phyloP scores from a whole-genome alignment of 768 basidiomycete genomes.

The Infundibulicybe gibba region DNA sequence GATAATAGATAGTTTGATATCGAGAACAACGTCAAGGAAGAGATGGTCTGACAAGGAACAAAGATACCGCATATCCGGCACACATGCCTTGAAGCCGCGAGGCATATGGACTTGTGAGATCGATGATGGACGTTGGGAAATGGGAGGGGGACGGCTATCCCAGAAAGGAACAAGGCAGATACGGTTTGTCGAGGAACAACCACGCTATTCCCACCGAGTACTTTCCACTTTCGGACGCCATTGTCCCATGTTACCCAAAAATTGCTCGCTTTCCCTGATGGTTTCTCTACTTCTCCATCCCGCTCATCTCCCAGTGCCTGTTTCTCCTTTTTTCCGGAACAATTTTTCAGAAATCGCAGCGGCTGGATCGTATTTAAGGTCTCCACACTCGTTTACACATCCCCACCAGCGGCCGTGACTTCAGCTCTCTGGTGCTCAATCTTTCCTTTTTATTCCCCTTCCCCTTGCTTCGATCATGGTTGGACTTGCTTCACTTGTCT shows the following conservation, averaged over 20 bases:
- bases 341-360: background rate
- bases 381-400: constrained; percentile 4
- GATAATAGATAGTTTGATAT: no score
- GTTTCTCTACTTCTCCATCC: background rate
- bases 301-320: background rate
- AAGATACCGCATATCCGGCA: no score
- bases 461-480: constrained; percentile 23
- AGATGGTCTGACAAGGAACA: no score
- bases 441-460: no score
- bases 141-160: no score
- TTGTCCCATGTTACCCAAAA: constrained; percentile 17
- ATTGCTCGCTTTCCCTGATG: constrained; percentile 7
- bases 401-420: constrained; percentile 10
- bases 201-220: no score
- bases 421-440: constrained; percentile 11
- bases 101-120: no score
- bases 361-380: constrained; percentile 7
- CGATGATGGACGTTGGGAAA: no score
- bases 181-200: background rate
- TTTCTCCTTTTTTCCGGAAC: background rate
- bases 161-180: constrained; percentile 11
- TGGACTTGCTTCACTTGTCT: constrained; percentile 22
- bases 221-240: constrained; percentile 14
- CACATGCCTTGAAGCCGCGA: no score
- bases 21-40: no score